Evolutionary conservation across 352 stramenopile species (phyloP), one percentile per base, ranked within the genome.

Genomic region (Globisporangium cylindrosporum): DNA sequence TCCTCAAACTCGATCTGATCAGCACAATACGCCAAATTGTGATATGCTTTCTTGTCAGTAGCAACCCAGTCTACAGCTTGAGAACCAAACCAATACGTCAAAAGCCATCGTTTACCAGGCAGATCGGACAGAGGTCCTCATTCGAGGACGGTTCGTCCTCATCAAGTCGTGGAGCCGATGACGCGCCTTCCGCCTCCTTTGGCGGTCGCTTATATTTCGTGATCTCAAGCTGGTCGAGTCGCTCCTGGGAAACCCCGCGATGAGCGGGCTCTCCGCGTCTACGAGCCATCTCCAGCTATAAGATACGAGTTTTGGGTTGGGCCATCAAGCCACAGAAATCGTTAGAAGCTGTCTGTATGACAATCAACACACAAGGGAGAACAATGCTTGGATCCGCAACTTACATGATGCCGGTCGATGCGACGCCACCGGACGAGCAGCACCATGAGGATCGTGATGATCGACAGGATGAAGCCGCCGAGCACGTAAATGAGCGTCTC

Each of bases 401-500:
- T 29, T 62, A 91, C 84, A 64, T 91, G 89, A 62, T 82, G 79
- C 12, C 76, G 76, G 58, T 91, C 81, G 27, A 86, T 75, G 14
- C 76, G 78, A 27, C 82, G 74, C 85, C 85, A 93, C 12, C 81
- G 85, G 41, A 91, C 38, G 55, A 93, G 71, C n/a, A 93, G 74
- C 36, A 76, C 64, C 18, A 90, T 56, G 4, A 93, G 70, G 8
- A 91, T 73, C 22, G 85, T 70, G 18, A 90, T 69, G 46, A 92
- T 81, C 48, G 81, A 77, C 48, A 88, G 53, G n/a, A 90, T 82
- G 67, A 93, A 90, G 14, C 79, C 81, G 10, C 72, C 81, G 8
- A 91, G 71, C 27, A 91, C 77, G 70, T 91, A 93, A n/a, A 91
- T 73, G 15, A 93, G 76, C n/a, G 85, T 88, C 64, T 80, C 74